These are phyloP conservation scores for Protomyces lactucae-debilis DNA, from an alignment of 1,139 yeast genomes.

Conservation along the genomic window DNA sequence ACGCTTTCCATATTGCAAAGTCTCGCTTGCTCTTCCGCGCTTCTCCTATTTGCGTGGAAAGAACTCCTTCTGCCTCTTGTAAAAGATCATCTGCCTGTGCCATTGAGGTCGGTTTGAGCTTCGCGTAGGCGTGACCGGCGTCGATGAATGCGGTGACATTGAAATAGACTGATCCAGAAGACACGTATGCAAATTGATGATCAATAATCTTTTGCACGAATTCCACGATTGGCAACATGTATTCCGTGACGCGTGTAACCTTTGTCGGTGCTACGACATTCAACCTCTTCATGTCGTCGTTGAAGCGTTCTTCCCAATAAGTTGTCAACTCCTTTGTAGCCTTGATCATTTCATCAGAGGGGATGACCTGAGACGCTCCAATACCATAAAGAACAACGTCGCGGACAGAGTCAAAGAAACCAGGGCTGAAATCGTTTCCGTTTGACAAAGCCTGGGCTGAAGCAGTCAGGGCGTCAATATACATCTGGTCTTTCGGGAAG, in stretches of 20 bases:
- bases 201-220: slow-evolving; percentile 69
- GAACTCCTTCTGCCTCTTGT: slow-evolving; percentile 90
- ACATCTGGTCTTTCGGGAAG: slow-evolving; percentile 84
- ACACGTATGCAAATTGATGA: slow-evolving; percentile 79
- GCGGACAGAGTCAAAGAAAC: slow-evolving; percentile 52
- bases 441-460: slow-evolving; percentile 46
- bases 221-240: slow-evolving; percentile 80
- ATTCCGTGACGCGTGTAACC: slow-evolving; percentile 95
- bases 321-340: slow-evolving; percentile 63
- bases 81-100: slow-evolving; percentile 79
- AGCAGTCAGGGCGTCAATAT: slow-evolving; percentile 56
- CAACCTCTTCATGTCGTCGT: slow-evolving; percentile 76
- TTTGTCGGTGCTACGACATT: slow-evolving; percentile 80
- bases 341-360: slow-evolving; percentile 72
- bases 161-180: slow-evolving; percentile 87
- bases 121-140: slow-evolving; percentile 74
- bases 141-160: slow-evolving; percentile 79
- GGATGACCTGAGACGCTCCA: slow-evolving; percentile 71
- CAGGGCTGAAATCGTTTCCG: slow-evolving; percentile 31
- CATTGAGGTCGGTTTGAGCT: slow-evolving; percentile 82
- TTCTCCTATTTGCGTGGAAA: slow-evolving; percentile 38
- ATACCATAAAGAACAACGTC: slow-evolving; percentile 70
- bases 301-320: slow-evolving; percentile 80
- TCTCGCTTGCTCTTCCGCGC: slow-evolving; percentile 72
- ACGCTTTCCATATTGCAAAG: slow-evolving; percentile 94